Evolutionary conservation across 352 stramenopile genomes (phyloP), one percentile per base, ranked within the genome.

Genomic region (Phytophthora fragariae): DNA sequence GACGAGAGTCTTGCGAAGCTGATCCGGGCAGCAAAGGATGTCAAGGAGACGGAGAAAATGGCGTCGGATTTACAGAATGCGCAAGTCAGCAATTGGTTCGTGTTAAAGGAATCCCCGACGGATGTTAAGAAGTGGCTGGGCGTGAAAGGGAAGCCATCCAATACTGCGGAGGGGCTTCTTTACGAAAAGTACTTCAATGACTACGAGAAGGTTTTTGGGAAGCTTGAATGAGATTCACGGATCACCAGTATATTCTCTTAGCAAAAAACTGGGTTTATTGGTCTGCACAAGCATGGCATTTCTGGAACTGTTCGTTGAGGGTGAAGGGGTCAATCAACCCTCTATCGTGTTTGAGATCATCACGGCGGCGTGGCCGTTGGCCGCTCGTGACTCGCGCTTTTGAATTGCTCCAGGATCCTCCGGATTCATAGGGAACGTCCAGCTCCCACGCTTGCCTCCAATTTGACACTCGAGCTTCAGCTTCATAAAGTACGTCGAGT

Each of bases 401-500:
- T 62, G 35, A 56, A 75, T 75, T 14, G 56, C 21, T 12, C 37
- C 62, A 39, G 68, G 68, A 17, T 75, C 57, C 14, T 71, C 68
- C 0, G 55, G 68, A 12, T 71, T 71, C 62, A 75, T 67, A 0
- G 62, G 68, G 17, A 75, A 75, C 19, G 56, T 66, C 62, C 68
- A 75, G 24, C 37, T 55, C 7, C 68, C 68, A 24, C 58, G 50
- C 11, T 33, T 63, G 31, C 62, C 55, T 19, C 59, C 68, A 24
- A 72, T 64, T 55, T 71, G 49, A 14, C 68, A 75, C 39, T 66
- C 41, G 9, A 75, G 31, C 41, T 56, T 62, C 27, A 75, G 56
- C 49, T 71, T 64, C 68, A 75, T 71, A 39, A 72, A 72, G 41
- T 72, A 75, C 11, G 24, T 44, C 12, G 68, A 67, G 54, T 65